A percentile compares a stretch with the other conserved stretches of the same genome.
phyloP scores from a whole-genome alignment of 192 early-diverging fungal species.

The Rhizoclosmatium sp. region DNA sequence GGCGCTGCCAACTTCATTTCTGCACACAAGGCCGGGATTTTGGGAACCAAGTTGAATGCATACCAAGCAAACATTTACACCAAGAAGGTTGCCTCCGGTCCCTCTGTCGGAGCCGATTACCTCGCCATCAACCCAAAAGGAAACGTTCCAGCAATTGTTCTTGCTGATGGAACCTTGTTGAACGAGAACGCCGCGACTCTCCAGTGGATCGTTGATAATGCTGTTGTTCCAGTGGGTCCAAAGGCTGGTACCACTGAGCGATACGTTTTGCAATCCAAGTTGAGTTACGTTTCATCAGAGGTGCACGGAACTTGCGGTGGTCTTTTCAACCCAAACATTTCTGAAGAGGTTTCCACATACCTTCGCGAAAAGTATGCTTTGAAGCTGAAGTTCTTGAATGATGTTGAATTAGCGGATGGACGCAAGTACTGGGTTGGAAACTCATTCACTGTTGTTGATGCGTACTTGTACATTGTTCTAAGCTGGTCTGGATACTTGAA shows the following conservation, averaged over 20 bases:
- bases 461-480: slow-evolving; percentile 45
- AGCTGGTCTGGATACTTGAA: slow-evolving; percentile 26
- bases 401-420: slow-evolving; percentile 43
- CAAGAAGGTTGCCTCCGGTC: slow-evolving; percentile 38
- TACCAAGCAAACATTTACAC: slow-evolving; percentile 33
- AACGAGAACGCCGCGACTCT: slow-evolving; percentile 44
- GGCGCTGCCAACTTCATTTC: slow-evolving; percentile 41
- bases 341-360: slow-evolving; percentile 24
- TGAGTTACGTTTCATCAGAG: slow-evolving; percentile 39
- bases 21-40: slow-evolving; percentile 43
- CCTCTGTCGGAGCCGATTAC: slow-evolving; percentile 29
- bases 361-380: slow-evolving; percentile 2
- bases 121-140: slow-evolving; percentile 47
- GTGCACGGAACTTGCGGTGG: slow-evolving; percentile 25
- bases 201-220: slow-evolving; percentile 43
- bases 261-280: slow-evolving; percentile 48
- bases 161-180: slow-evolving; percentile 42
- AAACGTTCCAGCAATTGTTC: slow-evolving; percentile 42
- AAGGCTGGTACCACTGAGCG: slow-evolving; percentile 7
- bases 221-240: neutral
- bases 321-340: slow-evolving; percentile 34
- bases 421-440: slow-evolving; percentile 46
- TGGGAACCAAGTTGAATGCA: slow-evolving; percentile 34
- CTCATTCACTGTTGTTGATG: slow-evolving; percentile 42
- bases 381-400: slow-evolving; percentile 38